A percentile compares a stretch with the other conserved stretches of the same genome.
phyloP scores from a whole-genome alignment of 257 asterid genomes.

The Solanum gracilifrons region DNA sequence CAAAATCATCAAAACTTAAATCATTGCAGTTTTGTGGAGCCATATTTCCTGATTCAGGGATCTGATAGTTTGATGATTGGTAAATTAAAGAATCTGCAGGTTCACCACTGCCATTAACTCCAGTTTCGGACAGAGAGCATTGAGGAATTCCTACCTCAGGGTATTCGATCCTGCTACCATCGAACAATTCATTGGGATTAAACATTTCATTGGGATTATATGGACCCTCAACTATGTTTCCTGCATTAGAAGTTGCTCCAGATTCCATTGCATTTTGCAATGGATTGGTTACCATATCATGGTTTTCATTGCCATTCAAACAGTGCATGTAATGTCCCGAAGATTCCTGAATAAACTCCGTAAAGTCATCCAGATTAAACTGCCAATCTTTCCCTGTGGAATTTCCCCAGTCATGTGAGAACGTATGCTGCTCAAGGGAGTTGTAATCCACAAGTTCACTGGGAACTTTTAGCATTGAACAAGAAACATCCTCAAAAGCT shows the following conservation, averaged over 20 bases:
- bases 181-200: slow-evolving; percentile 21
- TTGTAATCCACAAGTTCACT: slow-evolving; percentile 22
- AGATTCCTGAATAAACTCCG: slow-evolving; percentile 21
- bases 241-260: slow-evolving; percentile 24
- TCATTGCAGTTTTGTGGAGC: slow-evolving; percentile 11
- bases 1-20: slow-evolving; percentile 26
- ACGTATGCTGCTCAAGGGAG: slow-evolving; percentile 41
- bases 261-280: slow-evolving; percentile 21
- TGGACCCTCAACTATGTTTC: slow-evolving; percentile 28
- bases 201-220: slow-evolving; percentile 25
- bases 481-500: slow-evolving; percentile 28
- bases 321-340: slow-evolving; percentile 32
- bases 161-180: slow-evolving; percentile 8
- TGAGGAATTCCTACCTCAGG: slow-evolving; percentile 30
- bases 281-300: slow-evolving; percentile 11
- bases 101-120: slow-evolving; percentile 16
- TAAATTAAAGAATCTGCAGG: slow-evolving; percentile 18
- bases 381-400: slow-evolving; percentile 52
- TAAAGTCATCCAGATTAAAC: slow-evolving; percentile 36
- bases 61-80: slow-evolving; percentile 36
- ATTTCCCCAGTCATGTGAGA: slow-evolving; percentile 44
- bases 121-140: slow-evolving; percentile 25
- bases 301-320: slow-evolving; percentile 20
- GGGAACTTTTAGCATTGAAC: slow-evolving; percentile 32
- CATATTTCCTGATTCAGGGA: slow-evolving; percentile 25